phyloP scores from a whole-genome alignment of 208 protist species.

The Jaenimonas drosophilae region DNA sequence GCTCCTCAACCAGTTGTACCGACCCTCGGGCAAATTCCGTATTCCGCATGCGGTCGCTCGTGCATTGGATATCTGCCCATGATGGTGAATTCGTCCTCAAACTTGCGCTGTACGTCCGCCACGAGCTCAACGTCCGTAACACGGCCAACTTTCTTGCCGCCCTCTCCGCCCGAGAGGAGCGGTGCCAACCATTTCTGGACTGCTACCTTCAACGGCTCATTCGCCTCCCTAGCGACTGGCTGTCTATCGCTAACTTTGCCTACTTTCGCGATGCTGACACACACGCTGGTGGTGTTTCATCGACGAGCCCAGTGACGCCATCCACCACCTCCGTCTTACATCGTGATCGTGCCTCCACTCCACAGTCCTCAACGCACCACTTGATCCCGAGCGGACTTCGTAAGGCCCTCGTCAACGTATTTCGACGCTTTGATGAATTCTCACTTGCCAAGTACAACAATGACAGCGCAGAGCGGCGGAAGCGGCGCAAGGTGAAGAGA shows the following conservation, averaged over 20 bases:
- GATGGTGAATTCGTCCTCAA: slow-evolving; percentile 90
- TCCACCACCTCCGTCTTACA: neutral
- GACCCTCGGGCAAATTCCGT: slow-evolving; percentile 6
- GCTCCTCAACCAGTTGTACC: neutral
- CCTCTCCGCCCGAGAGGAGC: slow-evolving; percentile 58
- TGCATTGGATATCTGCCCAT: slow-evolving; percentile 39
- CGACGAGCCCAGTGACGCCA: neutral
- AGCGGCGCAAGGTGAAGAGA: slow-evolving; percentile 21
- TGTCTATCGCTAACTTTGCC: slow-evolving; percentile 84
- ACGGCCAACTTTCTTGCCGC: slow-evolving; percentile 88
- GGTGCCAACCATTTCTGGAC: slow-evolving; percentile 75
- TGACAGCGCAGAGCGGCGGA: slow-evolving; percentile 47
- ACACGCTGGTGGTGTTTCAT: neutral
- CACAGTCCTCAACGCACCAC: neutral
- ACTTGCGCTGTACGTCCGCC: slow-evolving; percentile 85
- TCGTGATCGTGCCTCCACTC: neutral
- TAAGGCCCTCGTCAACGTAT: slow-evolving; percentile 70
- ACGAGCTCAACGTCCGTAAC: slow-evolving; percentile 86
- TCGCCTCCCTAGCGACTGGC: slow-evolving; percentile 89
- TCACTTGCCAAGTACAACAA: slow-evolving; percentile 94
- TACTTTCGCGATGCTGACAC: slow-evolving; percentile 40
- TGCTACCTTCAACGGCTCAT: slow-evolving; percentile 81
- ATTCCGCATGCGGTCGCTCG: slow-evolving; percentile 30
- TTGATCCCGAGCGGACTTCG: slow-evolving; percentile 79
- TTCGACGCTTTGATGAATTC: slow-evolving; percentile 87